Base-by-base conservation (phyloP, 345 rosid genomes). In the Ricinus communis region DNA sequence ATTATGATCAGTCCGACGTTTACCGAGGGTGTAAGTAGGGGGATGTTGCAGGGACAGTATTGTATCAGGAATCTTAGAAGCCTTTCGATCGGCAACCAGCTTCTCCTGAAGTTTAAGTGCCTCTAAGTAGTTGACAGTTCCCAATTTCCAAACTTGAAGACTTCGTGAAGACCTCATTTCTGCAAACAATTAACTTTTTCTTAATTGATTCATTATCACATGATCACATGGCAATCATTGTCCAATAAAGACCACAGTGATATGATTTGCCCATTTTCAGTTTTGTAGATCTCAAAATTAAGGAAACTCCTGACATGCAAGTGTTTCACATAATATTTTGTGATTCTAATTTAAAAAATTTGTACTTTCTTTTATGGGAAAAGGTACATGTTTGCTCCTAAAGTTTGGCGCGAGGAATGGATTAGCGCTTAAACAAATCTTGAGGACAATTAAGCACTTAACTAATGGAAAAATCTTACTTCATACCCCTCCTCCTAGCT, bases 61-160 rank as follows among this genome's bases (percentile, higher is more conserved):
- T 1, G 90, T 87, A 76, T 90, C 97, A 0, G 89, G 82, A 45
- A 92, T 82, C 71, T 50, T 80, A 25, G 71, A 71, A 53, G 79
- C 68, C 81, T 90, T 92, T 67, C 97, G 87, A 69, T 77, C 74
- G 12, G 85, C 73, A 1, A 85, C 84, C 47, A 89, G 77, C 66
- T 80, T 92, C 45, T 90, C 96, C 76, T 92, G 97, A 65, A 95
- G 84, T 82, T 83, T 89, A 62, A 95, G 97, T 18, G 93, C 88
- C 52, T 87, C 87, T 78, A 85, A 65, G 82, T 92, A 95, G 77
- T 78, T 87, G 61, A 95, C 81, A 46, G 83, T 75, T 61, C 96
- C 97, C 81, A 90, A 61, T 78, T 76, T 95, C 93, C 87, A 90
- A 14, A 92, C 91, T 76, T 90, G 86, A 55, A 92, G 83, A 66